phyloP scores from a whole-genome alignment of 2,329 filamentous ascomycete genomes.

The Cladophialophora exuberans region DNA sequence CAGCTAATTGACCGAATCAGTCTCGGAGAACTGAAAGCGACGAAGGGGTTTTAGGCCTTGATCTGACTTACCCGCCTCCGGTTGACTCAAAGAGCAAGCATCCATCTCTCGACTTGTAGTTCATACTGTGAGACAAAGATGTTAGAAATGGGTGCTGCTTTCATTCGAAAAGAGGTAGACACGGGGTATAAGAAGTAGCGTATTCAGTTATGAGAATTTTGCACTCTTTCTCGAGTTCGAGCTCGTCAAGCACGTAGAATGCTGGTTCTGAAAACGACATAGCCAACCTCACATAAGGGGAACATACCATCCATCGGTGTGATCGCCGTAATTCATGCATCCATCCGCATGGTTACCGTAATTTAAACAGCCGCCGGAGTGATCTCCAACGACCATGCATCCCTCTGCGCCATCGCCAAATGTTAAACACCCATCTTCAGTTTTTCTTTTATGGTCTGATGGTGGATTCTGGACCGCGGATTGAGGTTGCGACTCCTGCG shows the following conservation, averaged over 20 bases:
- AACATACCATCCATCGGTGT: slow-evolving; percentile 26
- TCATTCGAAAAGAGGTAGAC: too few species aligned
- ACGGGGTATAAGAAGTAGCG: too few species aligned
- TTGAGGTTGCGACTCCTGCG: background rate
- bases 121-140: slow-evolving; percentile 12
- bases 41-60: background rate
- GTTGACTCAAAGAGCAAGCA: slow-evolving; percentile 25
- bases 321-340: slow-evolving; percentile 26
- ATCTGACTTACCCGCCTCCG: slow-evolving; percentile 20
- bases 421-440: slow-evolving; percentile 24
- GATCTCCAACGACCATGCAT: slow-evolving; percentile 27
- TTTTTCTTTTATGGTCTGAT: slow-evolving; percentile 11
- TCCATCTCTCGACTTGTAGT: slow-evolving; percentile 27
- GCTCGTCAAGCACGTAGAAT: too few species aligned
- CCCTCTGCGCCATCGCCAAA: slow-evolving; percentile 24
- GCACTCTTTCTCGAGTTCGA: too few species aligned
- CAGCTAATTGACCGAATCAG: background rate
- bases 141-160: background rate
- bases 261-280: too few species aligned
- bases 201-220: too few species aligned
- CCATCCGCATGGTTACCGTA: slow-evolving; percentile 10
- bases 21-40: background rate
- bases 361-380: slow-evolving; percentile 18
- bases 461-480: background rate
- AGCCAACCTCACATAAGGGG: too few species aligned